These are phyloP conservation scores for Salix suchowensis DNA, from an alignment of 345 rosid genomes.

Conservation along the genomic window DNA sequence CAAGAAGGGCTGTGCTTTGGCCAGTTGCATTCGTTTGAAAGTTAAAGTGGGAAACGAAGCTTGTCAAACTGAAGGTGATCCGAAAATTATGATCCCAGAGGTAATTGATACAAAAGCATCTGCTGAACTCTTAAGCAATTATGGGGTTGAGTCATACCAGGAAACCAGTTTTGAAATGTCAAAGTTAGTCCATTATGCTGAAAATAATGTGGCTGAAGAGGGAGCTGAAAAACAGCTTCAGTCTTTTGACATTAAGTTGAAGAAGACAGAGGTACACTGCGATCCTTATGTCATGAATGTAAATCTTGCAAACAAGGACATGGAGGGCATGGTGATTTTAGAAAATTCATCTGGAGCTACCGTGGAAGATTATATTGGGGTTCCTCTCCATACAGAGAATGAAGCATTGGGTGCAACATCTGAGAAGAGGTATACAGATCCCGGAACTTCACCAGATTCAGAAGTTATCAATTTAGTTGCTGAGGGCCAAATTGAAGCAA, in stretches of 20 bases:
- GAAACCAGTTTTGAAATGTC: slow-evolving; percentile 30
- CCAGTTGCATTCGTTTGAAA: slow-evolving; percentile 62
- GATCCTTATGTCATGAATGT: slow-evolving; percentile 31
- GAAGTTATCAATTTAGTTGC: slow-evolving; percentile 79
- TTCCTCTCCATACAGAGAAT: slow-evolving; percentile 32
- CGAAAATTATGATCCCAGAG: slow-evolving; percentile 34
- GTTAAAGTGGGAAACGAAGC: slow-evolving; percentile 68
- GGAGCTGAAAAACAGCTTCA: slow-evolving; percentile 23
- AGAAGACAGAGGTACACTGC: slow-evolving; percentile 20
- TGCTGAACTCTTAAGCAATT: slow-evolving; percentile 24
- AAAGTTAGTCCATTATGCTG: slow-evolving; percentile 16
- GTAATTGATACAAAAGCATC: slow-evolving; percentile 34
- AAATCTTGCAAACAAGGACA: slow-evolving; percentile 26
- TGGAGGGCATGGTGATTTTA: slow-evolving; percentile 24
- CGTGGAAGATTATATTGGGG: slow-evolving; percentile 27
- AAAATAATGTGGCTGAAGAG: slow-evolving; percentile 34
- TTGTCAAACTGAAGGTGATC: slow-evolving; percentile 27
- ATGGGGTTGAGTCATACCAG: slow-evolving; percentile 9
- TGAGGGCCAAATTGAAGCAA: slow-evolving; percentile 43
- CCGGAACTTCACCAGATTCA: slow-evolving; percentile 99
- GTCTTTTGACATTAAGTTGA: slow-evolving; percentile 23
- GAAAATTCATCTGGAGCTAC: slow-evolving; percentile 42
- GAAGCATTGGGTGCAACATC: slow-evolving; percentile 34
- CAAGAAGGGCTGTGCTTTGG: slow-evolving; percentile 34
- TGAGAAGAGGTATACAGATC: slow-evolving; percentile 46